Base-by-base conservation (phyloP, 257 asterid genomes). In the Solanum sejunctum region DNA sequence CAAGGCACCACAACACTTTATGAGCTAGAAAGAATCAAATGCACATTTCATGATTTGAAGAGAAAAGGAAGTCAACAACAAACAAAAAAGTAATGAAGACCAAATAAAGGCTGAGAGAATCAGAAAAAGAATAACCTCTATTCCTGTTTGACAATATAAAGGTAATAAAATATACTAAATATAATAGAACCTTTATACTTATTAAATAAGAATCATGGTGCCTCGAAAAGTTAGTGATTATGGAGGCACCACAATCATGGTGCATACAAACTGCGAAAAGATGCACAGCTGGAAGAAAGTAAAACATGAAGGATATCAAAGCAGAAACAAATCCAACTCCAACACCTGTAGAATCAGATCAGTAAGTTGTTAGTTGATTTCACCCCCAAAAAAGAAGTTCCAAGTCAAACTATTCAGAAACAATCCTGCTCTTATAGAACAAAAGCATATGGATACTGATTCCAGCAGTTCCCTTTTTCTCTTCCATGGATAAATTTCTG, bases 251-350 rank as follows among this genome's bases (percentile, higher is more conserved):
- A 3, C 21, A 51, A 77, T 78, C 83, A 52, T 52, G 51, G 82
- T 49, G 61, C 64, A 51, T 28, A 32, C 80, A 72, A 72, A 72
- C 54, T 45, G 56, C 11, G 6, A 43, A 72, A 45, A 52, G 64
- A 32, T 26, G 49, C 49, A 78, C 49, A 13, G 21, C 7, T 3
- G 64, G 83, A 78, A 78, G 64, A 16, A 26, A 52, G 26, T 52
- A 28, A 28, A 78, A 78, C 47, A 28, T 51, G 83, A 91, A 94
- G 98, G 99, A 97, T 97, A 97, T 97, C 86, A 95, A 90, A 89
- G 99, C 98, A 86, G 99, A 94, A 72, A 91, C 93, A 88, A 97
- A 95, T 85, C 99, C 99, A 91, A 94, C 99, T 89, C 98, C 99
- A 92, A 97, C 98, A 82, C 99, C 99, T 97, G 95, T 87, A 88